Base-by-base conservation (phyloP, 371 early-diverging fungal genomes). In the Blastocladiella emersonii region DNA sequence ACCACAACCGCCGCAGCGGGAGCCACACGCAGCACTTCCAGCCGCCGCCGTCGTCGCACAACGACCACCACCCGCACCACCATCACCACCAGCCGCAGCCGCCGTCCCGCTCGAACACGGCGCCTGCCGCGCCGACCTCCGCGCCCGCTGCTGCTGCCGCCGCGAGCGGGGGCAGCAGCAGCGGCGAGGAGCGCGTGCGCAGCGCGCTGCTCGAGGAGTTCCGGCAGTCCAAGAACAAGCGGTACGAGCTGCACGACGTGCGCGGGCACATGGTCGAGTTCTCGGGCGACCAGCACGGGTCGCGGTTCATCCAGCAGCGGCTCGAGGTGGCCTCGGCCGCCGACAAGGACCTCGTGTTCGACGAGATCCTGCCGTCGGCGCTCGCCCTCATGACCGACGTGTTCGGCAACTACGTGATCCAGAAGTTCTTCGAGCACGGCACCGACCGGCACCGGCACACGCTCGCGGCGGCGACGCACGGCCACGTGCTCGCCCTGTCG, bases 361-460 rank as follows among this genome's bases (percentile, higher is more conserved):
- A 92, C 34, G 95, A 98, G 75, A 91, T 99, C 34, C 75, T 88
- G 48, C 93, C 96, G 10, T 85, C 89, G 65, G 86, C 93, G 0
- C 75, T 94, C 43, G 93, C 95, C 63, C 78, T 99, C 51, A 96
- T 94, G 91, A 93, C 94, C 0, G 99, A 99, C 72, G 96, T 99
- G 3, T 99, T 99, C 87, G 99, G 99, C 56, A 99, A 99, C 79
- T 99, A 99, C 71, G 99, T 99, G 53, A 87, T 99, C 57, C 99
- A 99, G 78, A 99, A 99, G 80, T 93, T 99, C 70, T 96, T 98
- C 78, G 96, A 96, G 74, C 90, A 93, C 69, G 95, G 95, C 55
- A 89, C 84, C 67, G 87, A 83, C 69, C 79, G 82, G 68, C 97
- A 97, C 70, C 91, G 92, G 78, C 81, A 86, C 30, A 76, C 86